These are phyloP conservation scores for Sabuloglossum arenarium DNA, from an alignment of 495 filamentous ascomycete species.

Conservation along the genomic window DNA sequence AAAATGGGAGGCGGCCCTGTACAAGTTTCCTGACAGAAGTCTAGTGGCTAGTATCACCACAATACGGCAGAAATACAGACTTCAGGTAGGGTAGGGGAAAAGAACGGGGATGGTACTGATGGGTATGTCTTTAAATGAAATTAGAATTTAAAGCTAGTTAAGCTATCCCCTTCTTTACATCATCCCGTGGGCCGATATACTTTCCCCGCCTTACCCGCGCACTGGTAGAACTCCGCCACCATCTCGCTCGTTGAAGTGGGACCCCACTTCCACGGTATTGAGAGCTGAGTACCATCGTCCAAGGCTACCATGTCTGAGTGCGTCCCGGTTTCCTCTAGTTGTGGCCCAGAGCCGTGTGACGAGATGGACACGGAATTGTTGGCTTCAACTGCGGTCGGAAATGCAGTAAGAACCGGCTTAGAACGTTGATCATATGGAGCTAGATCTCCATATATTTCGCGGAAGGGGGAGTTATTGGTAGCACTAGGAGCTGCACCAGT, in stretches of 20 bases:
- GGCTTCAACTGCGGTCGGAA: neutral
- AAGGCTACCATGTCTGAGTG: neutral
- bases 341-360: neutral
- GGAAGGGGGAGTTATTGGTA: too few relatives aligned
- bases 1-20: neutral
- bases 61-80: neutral
- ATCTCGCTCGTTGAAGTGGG: neutral
- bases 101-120: neutral
- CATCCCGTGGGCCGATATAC: neutral
- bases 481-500: too few relatives aligned
- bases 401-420: neutral
- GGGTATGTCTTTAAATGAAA: neutral
- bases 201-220: neutral
- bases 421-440: neutral
- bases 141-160: neutral
- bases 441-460: neutral
- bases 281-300: neutral
- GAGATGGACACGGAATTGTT: neutral
- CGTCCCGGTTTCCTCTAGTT: neutral
- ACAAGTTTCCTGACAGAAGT: neutral
- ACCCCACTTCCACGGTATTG: neutral
- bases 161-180: neutral
- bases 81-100: neutral
- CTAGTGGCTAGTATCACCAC: neutral
- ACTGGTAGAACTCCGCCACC: neutral